Evolutionary conservation across 495 filamentous ascomycete species (phyloP).

Genomic region (Lophiotrema nucula): DNA sequence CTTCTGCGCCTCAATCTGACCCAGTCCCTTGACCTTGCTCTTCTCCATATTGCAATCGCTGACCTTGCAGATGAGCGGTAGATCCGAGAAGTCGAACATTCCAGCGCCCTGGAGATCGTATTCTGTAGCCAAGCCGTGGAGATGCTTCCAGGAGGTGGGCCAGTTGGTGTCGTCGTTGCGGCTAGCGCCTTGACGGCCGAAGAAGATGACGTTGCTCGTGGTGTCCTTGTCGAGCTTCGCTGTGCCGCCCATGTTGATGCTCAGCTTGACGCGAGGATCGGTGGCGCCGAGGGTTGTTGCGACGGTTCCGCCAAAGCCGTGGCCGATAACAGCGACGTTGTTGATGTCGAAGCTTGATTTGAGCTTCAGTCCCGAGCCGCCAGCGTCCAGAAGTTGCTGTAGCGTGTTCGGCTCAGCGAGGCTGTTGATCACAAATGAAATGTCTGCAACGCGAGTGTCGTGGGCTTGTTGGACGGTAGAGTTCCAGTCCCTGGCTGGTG

Average conservation of each 20-base stretch:
- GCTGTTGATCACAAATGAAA: neutral
- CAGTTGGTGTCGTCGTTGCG: conserved; percentile 1
- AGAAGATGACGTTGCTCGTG: conserved; percentile 1
- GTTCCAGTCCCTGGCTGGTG: neutral
- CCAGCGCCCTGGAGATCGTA: conserved; percentile 1
- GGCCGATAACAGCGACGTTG: neutral
- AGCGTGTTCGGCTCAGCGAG: neutral
- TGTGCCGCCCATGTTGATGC: conserved; percentile 9
- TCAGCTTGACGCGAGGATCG: neutral
- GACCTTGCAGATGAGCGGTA: neutral
- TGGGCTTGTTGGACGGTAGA: neutral
- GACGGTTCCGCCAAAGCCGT: conserved; percentile 7
- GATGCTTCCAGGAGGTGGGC: neutral
- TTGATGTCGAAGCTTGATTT: neutral
- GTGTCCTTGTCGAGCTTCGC: neutral
- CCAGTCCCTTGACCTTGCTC: neutral
- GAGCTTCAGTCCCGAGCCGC: neutral
- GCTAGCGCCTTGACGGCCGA: neutral
- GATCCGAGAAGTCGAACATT: conserved; percentile 6
- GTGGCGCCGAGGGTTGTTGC: neutral
- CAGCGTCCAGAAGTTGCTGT: neutral
- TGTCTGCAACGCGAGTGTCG: neutral
- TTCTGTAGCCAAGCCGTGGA: neutral
- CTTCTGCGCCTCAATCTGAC: neutral
- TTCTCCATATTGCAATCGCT: neutral